Evolutionary conservation across 305 asterid genomes (phyloP).

Genomic region (Fraxinus greggii): DNA sequence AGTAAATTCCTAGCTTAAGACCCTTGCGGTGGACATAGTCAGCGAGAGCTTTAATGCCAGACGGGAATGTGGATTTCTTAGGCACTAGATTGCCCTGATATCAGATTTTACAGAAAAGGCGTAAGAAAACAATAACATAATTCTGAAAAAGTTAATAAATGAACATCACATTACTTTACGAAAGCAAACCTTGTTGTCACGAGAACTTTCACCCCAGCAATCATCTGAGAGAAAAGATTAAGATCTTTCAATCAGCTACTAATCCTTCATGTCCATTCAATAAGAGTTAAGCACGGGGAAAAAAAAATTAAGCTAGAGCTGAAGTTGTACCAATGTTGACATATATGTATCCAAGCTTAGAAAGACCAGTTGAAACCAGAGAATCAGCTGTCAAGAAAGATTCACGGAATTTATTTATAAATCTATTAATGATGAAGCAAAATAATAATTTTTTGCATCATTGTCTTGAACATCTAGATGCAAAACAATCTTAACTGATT

Average conservation of each 20-base stretch:
- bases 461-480: background rate
- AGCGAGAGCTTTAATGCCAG: slow-evolving; percentile 87
- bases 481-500: background rate
- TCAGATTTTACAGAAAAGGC: background rate
- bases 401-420: background rate
- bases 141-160: background rate
- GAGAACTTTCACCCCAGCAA: slow-evolving; percentile 77
- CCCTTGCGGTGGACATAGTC: slow-evolving; percentile 88
- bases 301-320: background rate
- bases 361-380: slow-evolving; percentile 73
- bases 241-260: slow-evolving; percentile 15
- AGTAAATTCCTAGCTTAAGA: slow-evolving; percentile 85
- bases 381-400: slow-evolving; percentile 61
- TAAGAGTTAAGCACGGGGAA: background rate
- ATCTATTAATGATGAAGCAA: background rate
- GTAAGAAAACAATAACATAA: background rate
- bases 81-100: slow-evolving; percentile 76
- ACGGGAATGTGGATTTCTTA: slow-evolving; percentile 71
- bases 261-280: background rate
- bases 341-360: slow-evolving; percentile 60
- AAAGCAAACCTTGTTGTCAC: slow-evolving; percentile 52
- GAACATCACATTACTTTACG: background rate
- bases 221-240: slow-evolving; percentile 50
- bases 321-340: slow-evolving; percentile 66
- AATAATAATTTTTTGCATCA: background rate